phyloP scores from a whole-genome alignment of 768 basidiomycete genomes.

The Cystobasidium ongulense region DNA sequence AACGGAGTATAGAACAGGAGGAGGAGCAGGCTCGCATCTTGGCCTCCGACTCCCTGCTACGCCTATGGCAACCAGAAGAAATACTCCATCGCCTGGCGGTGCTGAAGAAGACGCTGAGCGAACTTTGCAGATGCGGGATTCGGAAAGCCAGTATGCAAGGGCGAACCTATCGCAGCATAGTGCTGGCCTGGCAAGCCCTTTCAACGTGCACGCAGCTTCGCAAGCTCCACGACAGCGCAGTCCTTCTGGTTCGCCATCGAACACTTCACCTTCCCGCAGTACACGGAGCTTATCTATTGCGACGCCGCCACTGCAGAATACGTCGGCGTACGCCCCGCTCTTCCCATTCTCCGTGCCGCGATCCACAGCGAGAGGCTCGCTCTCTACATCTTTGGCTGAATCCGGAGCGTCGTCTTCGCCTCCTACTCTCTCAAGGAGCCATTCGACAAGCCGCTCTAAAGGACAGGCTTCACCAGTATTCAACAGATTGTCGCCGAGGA shows the following conservation, averaged over 20 bases:
- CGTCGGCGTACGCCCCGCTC: slow-evolving; percentile 4
- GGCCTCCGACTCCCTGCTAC: slow-evolving; percentile 8
- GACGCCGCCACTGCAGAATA: neutral
- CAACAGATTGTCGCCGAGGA: slow-evolving; percentile 7
- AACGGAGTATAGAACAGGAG: slow-evolving; percentile 9
- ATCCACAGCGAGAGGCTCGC: neutral
- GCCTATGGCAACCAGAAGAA: slow-evolving; percentile 8
- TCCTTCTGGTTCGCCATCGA: neutral
- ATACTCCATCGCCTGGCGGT: slow-evolving; percentile 18
- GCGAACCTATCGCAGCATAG: neutral
- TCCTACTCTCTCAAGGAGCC: neutral
- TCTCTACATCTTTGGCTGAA: neutral
- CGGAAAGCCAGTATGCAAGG: neutral
- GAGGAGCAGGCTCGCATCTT: neutral
- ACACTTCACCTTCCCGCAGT: neutral
- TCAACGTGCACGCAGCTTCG: neutral
- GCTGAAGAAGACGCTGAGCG: neutral
- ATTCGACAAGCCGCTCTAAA: neutral
- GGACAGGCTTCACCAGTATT: slow-evolving; percentile 4
- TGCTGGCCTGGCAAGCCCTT: slow-evolving; percentile 15
- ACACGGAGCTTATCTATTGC: neutral
- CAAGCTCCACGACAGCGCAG: neutral
- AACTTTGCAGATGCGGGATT: neutral
- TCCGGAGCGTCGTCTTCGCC: neutral
- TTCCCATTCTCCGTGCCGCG: slow-evolving; percentile 16